These are phyloP conservation scores for Plasmodium blacklocki DNA, from an alignment of 169 alveolate species.

Conservation along the genomic window DNA sequence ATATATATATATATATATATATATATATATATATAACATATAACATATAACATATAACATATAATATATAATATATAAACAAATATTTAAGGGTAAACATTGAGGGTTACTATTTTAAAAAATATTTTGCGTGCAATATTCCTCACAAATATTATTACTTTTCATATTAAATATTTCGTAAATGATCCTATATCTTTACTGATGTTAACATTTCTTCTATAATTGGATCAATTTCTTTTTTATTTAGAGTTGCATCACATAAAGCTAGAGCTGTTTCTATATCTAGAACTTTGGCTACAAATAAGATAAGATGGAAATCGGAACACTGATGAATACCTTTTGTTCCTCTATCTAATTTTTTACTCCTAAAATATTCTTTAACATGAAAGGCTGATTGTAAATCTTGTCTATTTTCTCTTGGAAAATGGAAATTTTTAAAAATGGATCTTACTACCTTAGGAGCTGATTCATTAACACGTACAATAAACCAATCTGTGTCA, in stretches of 20 bases:
- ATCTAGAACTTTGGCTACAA: constrained; percentile 92
- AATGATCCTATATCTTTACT: constrained; percentile 2
- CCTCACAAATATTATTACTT: too few species aligned
- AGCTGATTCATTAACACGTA: constrained; percentile 89
- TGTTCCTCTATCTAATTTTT: constrained; percentile 53
- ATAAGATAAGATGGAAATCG: constrained; percentile 91
- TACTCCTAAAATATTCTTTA: constrained; percentile 43
- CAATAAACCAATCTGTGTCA: constrained; percentile 88
- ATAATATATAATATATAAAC: too few species aligned
- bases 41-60: too few species aligned
- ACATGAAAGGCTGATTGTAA: constrained; percentile 71
- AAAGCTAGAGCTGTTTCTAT: constrained; percentile 91
- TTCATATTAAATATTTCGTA: too few species aligned
- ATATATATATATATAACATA: too few species aligned
- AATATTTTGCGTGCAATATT: too few species aligned
- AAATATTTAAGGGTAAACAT: too few species aligned
- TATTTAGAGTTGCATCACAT: constrained; percentile 83
- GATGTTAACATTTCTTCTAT: constrained; percentile 69
- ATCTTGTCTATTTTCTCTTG: constrained; percentile 83
- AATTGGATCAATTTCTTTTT: constrained; percentile 80
- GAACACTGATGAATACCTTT: constrained; percentile 85
- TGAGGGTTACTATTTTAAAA: too few species aligned
- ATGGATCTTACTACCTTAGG: constrained; percentile 83
- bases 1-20: too few species aligned
- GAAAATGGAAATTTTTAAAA: constrained; percentile 83